Base-by-base conservation (phyloP, 2,329 filamentous ascomycete genomes). In the Penicillium sp. region DNA sequence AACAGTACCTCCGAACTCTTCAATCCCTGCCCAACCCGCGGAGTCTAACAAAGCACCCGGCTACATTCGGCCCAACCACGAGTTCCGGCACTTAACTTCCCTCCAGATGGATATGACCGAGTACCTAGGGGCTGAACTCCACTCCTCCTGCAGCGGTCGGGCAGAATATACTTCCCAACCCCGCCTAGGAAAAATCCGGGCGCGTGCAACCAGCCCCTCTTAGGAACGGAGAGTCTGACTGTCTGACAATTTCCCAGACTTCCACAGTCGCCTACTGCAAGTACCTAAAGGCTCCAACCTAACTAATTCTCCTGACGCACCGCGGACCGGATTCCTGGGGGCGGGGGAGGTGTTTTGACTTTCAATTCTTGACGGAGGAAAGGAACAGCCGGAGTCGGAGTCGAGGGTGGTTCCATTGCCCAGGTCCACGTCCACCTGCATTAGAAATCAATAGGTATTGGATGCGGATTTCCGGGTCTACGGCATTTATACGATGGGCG, bases 181-280 rank as follows among this genome's bases (percentile, higher is more conserved):
- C 63, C 63, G 57, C 62, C 45, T 55, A 62, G 62, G 62, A 59
- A 63, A 31, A 50, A 54, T 54, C 57, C 64, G 62, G 64, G 54
- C 55, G 52, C 49, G 34, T 48, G 38, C 20, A 20, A 2, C 20
- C 25, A 55, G 49, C 34, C 39, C 28, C 28, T 31, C 28, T 31
- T 8, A 8, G 28, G 28, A 2, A 31, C 28, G 5, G 28, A 31
- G 28, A 25, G 25, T 25, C 28, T 31, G 28, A 8, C 28, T 31
- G 4, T 31, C 28, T 31, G 28, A 31, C 28, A 31, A 7, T 31
- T 31, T 31, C 28, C 28, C 28, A 31, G 5, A 31, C 28, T 31
- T 31, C 4, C 28, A 31, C 28, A 31, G 6, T 31, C 5, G 28
- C 28, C 28, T 31, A 31, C 7, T 31, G 28, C 28, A 31, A 31